Evolutionary conservation across 345 rosid species (phyloP).

Genomic region (Sapria himalayana): DNA sequence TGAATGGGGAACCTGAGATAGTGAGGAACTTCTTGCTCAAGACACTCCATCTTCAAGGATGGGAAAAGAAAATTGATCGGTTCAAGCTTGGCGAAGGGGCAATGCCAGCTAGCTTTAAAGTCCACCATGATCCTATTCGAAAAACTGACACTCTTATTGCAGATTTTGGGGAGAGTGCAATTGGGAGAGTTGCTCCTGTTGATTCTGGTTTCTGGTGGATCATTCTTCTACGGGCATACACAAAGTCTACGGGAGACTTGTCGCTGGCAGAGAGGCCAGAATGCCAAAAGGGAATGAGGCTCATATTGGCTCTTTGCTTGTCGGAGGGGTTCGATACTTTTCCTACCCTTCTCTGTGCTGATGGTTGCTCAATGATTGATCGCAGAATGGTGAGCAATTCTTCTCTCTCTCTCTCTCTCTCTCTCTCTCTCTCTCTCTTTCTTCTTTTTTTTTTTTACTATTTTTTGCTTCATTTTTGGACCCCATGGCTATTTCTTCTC

Average conservation of each 20-base stretch:
- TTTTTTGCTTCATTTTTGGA: too few species aligned
- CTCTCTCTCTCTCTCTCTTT: not conserved
- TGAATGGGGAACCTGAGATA: slow-evolving; percentile 62
- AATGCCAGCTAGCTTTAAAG: slow-evolving; percentile 80
- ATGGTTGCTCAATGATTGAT: slow-evolving; percentile 77
- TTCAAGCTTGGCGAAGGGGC: slow-evolving; percentile 71
- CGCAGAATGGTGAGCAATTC: slow-evolving; percentile 48
- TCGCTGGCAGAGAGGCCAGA: slow-evolving; percentile 44
- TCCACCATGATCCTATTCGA: slow-evolving; percentile 47
- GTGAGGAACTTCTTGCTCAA: slow-evolving; percentile 52
- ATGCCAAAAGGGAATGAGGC: slow-evolving; percentile 67
- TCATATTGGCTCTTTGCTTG: slow-evolving; percentile 48
- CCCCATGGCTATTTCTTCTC: not conserved
- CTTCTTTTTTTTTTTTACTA: not conserved
- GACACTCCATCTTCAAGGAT: slow-evolving; percentile 51
- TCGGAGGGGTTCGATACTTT: slow-evolving; percentile 78
- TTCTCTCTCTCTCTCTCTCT: not conserved
- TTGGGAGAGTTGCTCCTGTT: slow-evolving; percentile 75
- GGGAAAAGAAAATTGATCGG: slow-evolving; percentile 44
- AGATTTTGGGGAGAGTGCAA: slow-evolving; percentile 73
- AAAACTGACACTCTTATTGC: slow-evolving; percentile 43
- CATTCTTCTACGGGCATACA: slow-evolving; percentile 64
- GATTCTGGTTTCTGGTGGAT: slow-evolving; percentile 92
- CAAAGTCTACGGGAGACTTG: slow-evolving; percentile 53
- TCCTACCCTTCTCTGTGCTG: slow-evolving; percentile 76